Evolutionary conservation across 2,329 filamentous ascomycete genomes (phyloP), one percentile per base, ranked within the genome.

Genomic region (Pseudocercospora pini-densiflorae): DNA sequence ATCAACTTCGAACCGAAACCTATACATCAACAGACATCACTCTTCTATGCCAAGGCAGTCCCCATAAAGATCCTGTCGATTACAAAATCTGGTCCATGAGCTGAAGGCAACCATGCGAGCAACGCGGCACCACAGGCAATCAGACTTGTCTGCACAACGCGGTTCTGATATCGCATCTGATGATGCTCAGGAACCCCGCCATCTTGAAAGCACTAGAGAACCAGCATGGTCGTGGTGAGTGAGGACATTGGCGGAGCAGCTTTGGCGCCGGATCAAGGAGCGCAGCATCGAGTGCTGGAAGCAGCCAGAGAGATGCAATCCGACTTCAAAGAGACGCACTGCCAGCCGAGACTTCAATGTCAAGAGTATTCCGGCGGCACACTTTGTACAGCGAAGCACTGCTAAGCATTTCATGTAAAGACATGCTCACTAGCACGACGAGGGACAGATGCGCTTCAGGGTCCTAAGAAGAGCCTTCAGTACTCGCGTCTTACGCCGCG

Each of bases 21-120:
- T 4, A 75, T 77, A 49, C 71, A 71, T 16, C 72, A 77, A 63
- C 77, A 79, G 65, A 73, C 64, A 12, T 72, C 71, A 16, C 70
- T 79, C 6, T 79, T 79, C 70, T 78, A 78, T 61, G 76, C 77
- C 3, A 75, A 73, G 16, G 72, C 73, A 2, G 75, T 76, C 12
- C 76, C 77, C 2, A 68, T 79, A 59, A 77, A 75, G 58, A 78
- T 78, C 23, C 62, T 77, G 33, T 68, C 59, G 1, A 70, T 72
- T 53, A 66, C 33, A 27, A 57, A 36, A 19, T 23, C 57, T 54
- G 49, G 27, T 51, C 36, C 36, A 27, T 57, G 51, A 36, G 33
- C 53, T n/a, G 19, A 61, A 33, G 45, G 36, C 36, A 36, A 19
- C 24, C 9, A 27, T 45, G 24, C 53, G 14, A 51, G 29, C 10